Percentiles rank a stretch among this genome's conserved stretches.
Conservation (phyloP, 768 basidiomycete species). For the Rhodotorula kratochvilovae region DNA sequence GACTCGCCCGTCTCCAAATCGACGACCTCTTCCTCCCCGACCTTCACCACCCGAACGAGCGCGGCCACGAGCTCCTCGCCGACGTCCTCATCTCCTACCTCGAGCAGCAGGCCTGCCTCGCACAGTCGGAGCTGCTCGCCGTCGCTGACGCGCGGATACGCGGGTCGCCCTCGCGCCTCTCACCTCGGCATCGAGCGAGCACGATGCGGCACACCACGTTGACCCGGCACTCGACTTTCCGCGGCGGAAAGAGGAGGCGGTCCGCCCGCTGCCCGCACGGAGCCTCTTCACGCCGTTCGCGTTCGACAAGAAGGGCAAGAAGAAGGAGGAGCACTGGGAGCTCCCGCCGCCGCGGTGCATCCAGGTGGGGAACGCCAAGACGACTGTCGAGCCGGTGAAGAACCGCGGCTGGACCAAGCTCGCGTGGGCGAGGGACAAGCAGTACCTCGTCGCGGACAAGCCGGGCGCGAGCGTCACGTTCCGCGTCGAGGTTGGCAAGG, state of each 20-base stretch:
- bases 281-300: slow-evolving; percentile 24
- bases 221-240: slow-evolving; percentile 22
- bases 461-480: slow-evolving; percentile 44
- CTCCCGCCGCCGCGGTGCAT: slow-evolving; percentile 19
- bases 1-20: slow-evolving; percentile 55
- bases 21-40: slow-evolving; percentile 73
- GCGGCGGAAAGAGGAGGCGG: neutral
- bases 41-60: slow-evolving; percentile 60
- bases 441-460: slow-evolving; percentile 43
- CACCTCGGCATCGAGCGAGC: neutral
- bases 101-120: slow-evolving; percentile 75
- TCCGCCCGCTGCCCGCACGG: slow-evolving; percentile 9
- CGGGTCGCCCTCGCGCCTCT: neutral
- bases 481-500: slow-evolving; percentile 39
- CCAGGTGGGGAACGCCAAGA: slow-evolving; percentile 31
- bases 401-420: slow-evolving; percentile 28
- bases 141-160: neutral
- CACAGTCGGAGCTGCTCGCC: slow-evolving; percentile 10
- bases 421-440: slow-evolving; percentile 43
- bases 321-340: neutral
- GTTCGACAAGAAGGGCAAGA: neutral
- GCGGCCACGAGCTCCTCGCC: slow-evolving; percentile 76
- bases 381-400: slow-evolving; percentile 3
- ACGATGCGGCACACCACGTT: neutral
- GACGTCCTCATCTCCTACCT: slow-evolving; percentile 83